Conservation (phyloP, 768 basidiomycete species). For the Amyloporia xantha region DNA sequence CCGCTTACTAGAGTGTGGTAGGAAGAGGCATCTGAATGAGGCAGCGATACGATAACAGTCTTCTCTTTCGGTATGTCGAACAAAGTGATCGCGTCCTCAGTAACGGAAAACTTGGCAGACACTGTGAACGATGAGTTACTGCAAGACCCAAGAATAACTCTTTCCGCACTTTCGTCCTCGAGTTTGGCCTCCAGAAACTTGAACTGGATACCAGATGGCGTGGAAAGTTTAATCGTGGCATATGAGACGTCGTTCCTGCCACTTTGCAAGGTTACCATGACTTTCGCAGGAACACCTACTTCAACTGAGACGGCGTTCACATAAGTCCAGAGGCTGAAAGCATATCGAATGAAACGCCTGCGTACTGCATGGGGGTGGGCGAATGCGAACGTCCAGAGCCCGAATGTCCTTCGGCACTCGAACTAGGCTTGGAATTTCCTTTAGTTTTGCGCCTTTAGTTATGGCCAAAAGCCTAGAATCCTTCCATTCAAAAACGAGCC, state of each 20-base stretch:
- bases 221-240: conserved; percentile 46
- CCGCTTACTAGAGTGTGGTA: conserved; percentile 55
- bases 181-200: conserved; percentile 35
- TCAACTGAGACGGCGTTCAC: conserved; percentile 46
- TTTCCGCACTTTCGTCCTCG: conserved; percentile 28
- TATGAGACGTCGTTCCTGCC: conserved; percentile 62
- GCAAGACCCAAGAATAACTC: neutral
- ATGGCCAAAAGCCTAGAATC: conserved; percentile 28
- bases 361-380: conserved; percentile 41
- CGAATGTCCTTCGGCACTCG: conserved; percentile 55
- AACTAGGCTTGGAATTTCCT: conserved; percentile 38
- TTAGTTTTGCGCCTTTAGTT: conserved; percentile 16
- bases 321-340: neutral
- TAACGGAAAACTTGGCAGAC: conserved; percentile 25
- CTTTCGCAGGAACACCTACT: conserved; percentile 49
- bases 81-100: conserved; percentile 41
- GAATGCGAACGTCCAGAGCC: conserved; percentile 57
- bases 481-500: conserved; percentile 62
- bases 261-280: conserved; percentile 53
- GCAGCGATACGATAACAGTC: conserved; percentile 45
- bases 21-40: conserved; percentile 61
- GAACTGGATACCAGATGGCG: conserved; percentile 49
- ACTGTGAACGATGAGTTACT: conserved; percentile 5
- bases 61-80: conserved; percentile 41
- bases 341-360: conserved; percentile 6